A percentile compares a stretch with the other conserved stretches of the same genome.
phyloP scores from a whole-genome alignment of 169 alveolate genomes.

The Plasmodium ovale region DNA sequence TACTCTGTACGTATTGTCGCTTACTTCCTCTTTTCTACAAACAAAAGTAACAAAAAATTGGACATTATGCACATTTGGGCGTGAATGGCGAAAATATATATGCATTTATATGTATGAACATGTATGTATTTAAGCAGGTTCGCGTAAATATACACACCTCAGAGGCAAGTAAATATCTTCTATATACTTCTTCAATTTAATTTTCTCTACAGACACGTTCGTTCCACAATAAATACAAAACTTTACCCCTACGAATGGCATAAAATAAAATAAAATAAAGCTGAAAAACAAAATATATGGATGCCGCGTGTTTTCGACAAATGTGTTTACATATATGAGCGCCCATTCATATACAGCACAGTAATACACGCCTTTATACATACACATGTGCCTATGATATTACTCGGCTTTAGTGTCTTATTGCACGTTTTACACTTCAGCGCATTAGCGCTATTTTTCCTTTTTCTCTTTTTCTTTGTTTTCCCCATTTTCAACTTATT shows the following conservation, averaged over 20 bases:
- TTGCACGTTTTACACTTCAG: constrained; percentile 56
- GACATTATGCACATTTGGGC: constrained; percentile 20
- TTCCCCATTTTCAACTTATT: not conserved
- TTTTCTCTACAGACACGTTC: constrained; percentile 52
- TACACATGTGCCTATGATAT: not conserved
- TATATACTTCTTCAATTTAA: constrained; percentile 64
- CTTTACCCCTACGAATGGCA: constrained; percentile 28
- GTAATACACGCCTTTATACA: not conserved
- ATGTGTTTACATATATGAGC: not conserved
- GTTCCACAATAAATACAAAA: constrained; percentile 70
- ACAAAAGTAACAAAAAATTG: constrained; percentile 26
- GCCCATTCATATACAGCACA: not conserved
- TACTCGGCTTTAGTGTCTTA: constrained; percentile 58
- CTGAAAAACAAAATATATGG: constrained; percentile 5
- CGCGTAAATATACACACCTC: not conserved
- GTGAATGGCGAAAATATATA: constrained; percentile 40
- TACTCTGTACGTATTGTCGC: constrained; percentile 53
- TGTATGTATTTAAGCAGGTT: not conserved
- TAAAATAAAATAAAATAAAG: no score
- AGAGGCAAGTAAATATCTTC: constrained; percentile 71
- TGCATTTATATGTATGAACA: not conserved
- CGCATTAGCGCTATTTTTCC: constrained; percentile 14
- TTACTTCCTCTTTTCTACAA: constrained; percentile 62
- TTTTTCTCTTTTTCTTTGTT: constrained; percentile 37
- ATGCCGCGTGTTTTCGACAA: not conserved